These are phyloP conservation scores for Wallacemonas sp. DNA, from an alignment of 208 protist species.

Conservation along the genomic window DNA sequence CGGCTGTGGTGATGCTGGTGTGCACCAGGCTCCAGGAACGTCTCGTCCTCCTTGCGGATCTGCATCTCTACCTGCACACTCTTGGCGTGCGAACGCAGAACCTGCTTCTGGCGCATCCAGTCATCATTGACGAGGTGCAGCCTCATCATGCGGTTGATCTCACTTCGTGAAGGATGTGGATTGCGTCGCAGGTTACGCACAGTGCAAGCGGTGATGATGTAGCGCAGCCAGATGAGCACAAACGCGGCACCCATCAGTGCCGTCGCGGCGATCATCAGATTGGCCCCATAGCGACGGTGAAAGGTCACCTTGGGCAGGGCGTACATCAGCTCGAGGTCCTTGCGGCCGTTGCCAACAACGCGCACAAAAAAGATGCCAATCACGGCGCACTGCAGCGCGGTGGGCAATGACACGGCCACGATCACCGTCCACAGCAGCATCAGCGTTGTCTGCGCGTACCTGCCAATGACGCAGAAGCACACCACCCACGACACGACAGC, in stretches of 20 bases:
- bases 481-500: slow-evolving; percentile 32
- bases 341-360: slow-evolving; percentile 35
- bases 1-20: slow-evolving; percentile 12
- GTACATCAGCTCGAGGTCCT: slow-evolving; percentile 15
- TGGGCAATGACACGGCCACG: slow-evolving; percentile 29
- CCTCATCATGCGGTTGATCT: slow-evolving; percentile 42
- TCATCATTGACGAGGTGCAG: slow-evolving; percentile 75
- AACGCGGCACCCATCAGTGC: slow-evolving; percentile 33
- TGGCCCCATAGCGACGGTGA: slow-evolving; percentile 28
- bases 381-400: slow-evolving; percentile 44
- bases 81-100: slow-evolving; percentile 56
- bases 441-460: slow-evolving; percentile 30
- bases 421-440: slow-evolving; percentile 28
- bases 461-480: slow-evolving; percentile 38
- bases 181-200: slow-evolving; percentile 25
- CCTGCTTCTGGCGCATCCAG: slow-evolving; percentile 67
- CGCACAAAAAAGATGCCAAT: slow-evolving; percentile 44
- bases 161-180: slow-evolving; percentile 23
- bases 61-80: slow-evolving; percentile 65
- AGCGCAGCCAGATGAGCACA: slow-evolving; percentile 32
- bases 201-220: slow-evolving; percentile 22
- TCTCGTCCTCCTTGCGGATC: slow-evolving; percentile 17
- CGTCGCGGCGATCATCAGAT: slow-evolving; percentile 49
- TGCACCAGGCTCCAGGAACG: slow-evolving; percentile 10
- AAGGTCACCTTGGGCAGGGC: slow-evolving; percentile 23